Conservation (phyloP, 129 eudicot genomes). For the Tagetes patula region DNA sequence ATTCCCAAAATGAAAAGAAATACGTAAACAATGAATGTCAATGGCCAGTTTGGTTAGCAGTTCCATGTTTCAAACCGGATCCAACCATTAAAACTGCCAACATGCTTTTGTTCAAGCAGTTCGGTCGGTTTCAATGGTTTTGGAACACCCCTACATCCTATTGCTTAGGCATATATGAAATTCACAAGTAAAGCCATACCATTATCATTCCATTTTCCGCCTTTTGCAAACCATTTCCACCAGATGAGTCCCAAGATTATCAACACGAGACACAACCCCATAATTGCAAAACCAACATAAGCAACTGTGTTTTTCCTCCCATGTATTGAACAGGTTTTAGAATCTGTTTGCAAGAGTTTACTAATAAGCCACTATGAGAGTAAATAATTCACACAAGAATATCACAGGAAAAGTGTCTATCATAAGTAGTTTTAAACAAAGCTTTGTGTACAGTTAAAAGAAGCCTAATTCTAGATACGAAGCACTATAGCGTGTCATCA, state of each 20-base stretch:
- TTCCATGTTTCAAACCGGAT: constrained; percentile 7
- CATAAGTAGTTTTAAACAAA: neutral
- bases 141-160: neutral
- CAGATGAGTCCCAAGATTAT: constrained; percentile 31
- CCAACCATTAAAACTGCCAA: neutral
- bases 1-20: neutral
- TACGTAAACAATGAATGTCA: neutral
- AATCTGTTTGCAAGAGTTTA: constrained; percentile 22
- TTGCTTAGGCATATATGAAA: neutral
- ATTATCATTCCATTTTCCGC: constrained; percentile 3
- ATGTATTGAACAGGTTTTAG: constrained; percentile 8
- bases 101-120: neutral
- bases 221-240: constrained; percentile 33
- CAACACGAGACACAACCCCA: constrained; percentile 29
- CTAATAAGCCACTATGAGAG: neutral
- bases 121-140: neutral
- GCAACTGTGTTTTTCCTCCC: constrained; percentile 28
- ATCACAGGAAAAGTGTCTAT: neutral
- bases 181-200: constrained; percentile 24
- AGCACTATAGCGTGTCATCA: neutral
- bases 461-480: neutral
- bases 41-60: neutral
- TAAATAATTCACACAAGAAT: neutral
- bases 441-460: too few species aligned
- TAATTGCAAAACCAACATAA: constrained; percentile 33